Conservation (phyloP, 192 early-diverging fungal genomes). For the Linnemannia schmuckeri region DNA sequence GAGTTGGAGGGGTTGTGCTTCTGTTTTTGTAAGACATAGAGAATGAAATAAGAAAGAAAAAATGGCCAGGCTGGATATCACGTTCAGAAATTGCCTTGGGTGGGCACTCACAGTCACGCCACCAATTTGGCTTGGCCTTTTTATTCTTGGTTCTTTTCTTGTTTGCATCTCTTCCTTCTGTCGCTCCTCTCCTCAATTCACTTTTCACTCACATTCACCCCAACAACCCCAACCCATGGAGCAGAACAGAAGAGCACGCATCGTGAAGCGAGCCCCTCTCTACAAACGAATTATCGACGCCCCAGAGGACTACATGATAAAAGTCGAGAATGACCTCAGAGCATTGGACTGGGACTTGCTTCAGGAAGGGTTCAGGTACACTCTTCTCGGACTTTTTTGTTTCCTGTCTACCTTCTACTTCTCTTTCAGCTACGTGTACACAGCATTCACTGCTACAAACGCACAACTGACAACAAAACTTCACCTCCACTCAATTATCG, state of each 20-base stretch:
- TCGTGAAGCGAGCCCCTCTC: slow-evolving; percentile 29
- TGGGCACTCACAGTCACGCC: neutral
- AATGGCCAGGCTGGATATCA: neutral
- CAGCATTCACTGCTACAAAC: neutral
- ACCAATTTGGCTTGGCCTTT: slow-evolving; percentile 5
- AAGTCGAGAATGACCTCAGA: slow-evolving; percentile 37
- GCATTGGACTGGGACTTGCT: slow-evolving; percentile 49
- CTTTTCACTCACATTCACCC: neutral
- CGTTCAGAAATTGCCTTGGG: neutral
- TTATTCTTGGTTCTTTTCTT: neutral
- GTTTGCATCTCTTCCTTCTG: neutral
- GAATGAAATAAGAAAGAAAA: neutral
- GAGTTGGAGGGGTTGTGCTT: neutral
- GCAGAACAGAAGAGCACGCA: slow-evolving; percentile 22
- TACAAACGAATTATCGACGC: slow-evolving; percentile 27
- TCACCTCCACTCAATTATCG: too few relatives aligned
- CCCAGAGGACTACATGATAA: slow-evolving; percentile 36
- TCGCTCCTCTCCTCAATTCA: neutral
- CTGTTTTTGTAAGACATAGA: neutral
- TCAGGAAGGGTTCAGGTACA: slow-evolving; percentile 47
- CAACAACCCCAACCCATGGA: slow-evolving; percentile 16
- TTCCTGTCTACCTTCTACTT: neutral
- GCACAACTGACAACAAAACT: too few relatives aligned
- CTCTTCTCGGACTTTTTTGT: too few relatives aligned
- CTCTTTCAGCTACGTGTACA: neutral